Conservation (phyloP, 2,329 filamentous ascomycete genomes). For the Aspergillus viridinutans region DNA sequence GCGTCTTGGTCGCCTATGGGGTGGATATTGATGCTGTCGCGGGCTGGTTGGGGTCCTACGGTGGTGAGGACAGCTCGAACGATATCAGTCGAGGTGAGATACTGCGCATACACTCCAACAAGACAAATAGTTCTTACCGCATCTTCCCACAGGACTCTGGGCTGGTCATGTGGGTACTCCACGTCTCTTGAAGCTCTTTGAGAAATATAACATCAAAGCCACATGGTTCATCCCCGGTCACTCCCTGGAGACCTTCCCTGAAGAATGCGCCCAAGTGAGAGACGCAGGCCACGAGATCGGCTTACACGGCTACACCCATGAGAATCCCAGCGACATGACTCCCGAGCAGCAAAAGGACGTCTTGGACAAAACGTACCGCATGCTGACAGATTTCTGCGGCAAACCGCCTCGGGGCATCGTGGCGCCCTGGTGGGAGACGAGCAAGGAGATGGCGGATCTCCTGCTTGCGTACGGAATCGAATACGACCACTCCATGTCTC, state of each 20-base stretch:
- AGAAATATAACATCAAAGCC: constrained; percentile 67
- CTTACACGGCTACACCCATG: constrained; percentile 69
- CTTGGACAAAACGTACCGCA: constrained; percentile 69
- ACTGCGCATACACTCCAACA: background rate
- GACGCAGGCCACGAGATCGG: constrained; percentile 64
- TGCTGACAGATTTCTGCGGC: constrained; percentile 69
- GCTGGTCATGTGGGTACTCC: constrained; percentile 64
- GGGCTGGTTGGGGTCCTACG: constrained; percentile 72
- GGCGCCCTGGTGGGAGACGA: constrained; percentile 73
- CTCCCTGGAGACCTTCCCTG: constrained; percentile 61
- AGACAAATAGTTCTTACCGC: background rate
- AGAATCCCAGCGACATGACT: constrained; percentile 68
- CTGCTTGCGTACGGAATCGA: constrained; percentile 43
- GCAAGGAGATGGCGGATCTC: constrained; percentile 57
- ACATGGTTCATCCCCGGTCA: constrained; percentile 65
- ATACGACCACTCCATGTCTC: constrained; percentile 44
- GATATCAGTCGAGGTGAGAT: constrained; percentile 65
- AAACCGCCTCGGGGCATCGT: constrained; percentile 71
- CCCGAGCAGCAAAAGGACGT: constrained; percentile 72
- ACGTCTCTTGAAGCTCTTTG: constrained; percentile 65
- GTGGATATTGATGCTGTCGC: constrained; percentile 74
- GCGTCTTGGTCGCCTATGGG: constrained; percentile 58
- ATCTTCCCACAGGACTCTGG: constrained; percentile 49
- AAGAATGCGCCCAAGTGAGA: constrained; percentile 58
- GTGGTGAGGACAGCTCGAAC: constrained; percentile 66